Base-by-base conservation (phyloP, 345 rosid genomes). In the Kernera saxatilis region DNA sequence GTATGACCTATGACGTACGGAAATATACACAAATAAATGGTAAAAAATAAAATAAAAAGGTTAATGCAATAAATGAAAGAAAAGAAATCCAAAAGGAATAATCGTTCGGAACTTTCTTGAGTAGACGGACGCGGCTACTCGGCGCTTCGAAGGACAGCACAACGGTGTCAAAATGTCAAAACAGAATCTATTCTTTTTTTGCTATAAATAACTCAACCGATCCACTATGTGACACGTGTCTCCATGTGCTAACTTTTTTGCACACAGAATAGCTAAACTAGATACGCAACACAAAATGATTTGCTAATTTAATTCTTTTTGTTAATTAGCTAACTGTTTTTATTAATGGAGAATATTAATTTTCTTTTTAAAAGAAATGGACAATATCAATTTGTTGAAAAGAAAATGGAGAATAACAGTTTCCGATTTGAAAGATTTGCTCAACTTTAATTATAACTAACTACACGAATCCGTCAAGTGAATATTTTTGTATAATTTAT, bases 101-200 rank as follows among this genome's bases (percentile, higher is more conserved):
- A 55, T 4, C 22, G 19, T 29, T 49, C 23, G 57, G 57, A 61
- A 75, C 8, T 21, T 73, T 50, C 8, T 61, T 33, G 19, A 41
- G 33, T 4, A 19, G 35, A 73, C 60, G 79, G 65, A 70, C 79
- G 79, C 75, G 67, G 79, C 79, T 76, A 56, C 79, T 63, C 60
- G 79, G 39, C 65, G 74, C 57, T 29, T 62, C 36, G 1, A 53
- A 70, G 10, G 60, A 76, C 75, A 69, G 75, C 59, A 55, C 60
- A 63, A 6, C 9, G 46, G 48, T 76, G 60, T 43, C 8, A 25
- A 58, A 41, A 30, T 41, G 78, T 74, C 73, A 75, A 74, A 63
- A 57, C 15, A 69, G 67, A 76, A 76, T 69, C 66, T 27, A 50
- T 49, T 49, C 37, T 44, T 59, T 33, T 57, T 74, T 4, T n/a